Conservation (phyloP, 2,329 filamentous ascomycete species). For the Aspergillus sp. region DNA sequence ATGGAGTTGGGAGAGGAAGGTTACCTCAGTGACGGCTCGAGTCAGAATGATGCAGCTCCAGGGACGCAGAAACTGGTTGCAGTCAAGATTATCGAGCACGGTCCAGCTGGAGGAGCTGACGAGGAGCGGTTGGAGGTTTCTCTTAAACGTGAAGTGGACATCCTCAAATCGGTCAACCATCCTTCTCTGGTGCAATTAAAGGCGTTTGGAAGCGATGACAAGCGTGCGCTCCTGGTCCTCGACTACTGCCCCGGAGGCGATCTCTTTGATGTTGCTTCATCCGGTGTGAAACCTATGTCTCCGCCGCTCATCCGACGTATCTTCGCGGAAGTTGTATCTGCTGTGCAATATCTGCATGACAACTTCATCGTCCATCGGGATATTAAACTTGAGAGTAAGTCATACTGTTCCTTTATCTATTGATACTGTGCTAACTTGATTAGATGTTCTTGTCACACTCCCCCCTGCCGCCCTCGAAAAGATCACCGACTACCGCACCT, state of each 20-base stretch:
- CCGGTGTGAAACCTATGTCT: constrained; percentile 63
- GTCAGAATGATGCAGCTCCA: constrained; percentile 10
- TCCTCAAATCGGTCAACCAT: constrained; percentile 82
- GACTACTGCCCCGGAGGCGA: constrained; percentile 93
- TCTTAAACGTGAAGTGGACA: constrained; percentile 89
- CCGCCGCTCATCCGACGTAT: constrained; percentile 72
- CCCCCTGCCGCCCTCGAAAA: constrained; percentile 63
- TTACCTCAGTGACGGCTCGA: constrained; percentile 5
- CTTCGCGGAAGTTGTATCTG: constrained; percentile 82
- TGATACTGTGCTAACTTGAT: constrained; percentile 11
- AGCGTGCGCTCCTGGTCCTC: constrained; percentile 77
- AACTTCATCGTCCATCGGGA: constrained; percentile 90
- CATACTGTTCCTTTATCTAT: neutral
- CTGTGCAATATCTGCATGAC: constrained; percentile 79
- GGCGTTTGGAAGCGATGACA: constrained; percentile 81
- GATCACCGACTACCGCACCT: constrained; percentile 64
- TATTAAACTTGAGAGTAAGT: constrained; percentile 94
- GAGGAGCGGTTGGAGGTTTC: constrained; percentile 91
- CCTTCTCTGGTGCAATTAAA: constrained; percentile 88
- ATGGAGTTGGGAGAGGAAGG: constrained; percentile 52
- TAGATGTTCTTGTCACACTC: constrained; percentile 89
- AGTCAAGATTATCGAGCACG: constrained; percentile 92
- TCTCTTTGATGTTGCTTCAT: constrained; percentile 84
- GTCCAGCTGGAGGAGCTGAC: constrained; percentile 86
- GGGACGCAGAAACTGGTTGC: constrained; percentile 78